These are phyloP conservation scores for Smallanthus sonchifolius DNA, from an alignment of 129 eudicot species.

Conservation along the genomic window DNA sequence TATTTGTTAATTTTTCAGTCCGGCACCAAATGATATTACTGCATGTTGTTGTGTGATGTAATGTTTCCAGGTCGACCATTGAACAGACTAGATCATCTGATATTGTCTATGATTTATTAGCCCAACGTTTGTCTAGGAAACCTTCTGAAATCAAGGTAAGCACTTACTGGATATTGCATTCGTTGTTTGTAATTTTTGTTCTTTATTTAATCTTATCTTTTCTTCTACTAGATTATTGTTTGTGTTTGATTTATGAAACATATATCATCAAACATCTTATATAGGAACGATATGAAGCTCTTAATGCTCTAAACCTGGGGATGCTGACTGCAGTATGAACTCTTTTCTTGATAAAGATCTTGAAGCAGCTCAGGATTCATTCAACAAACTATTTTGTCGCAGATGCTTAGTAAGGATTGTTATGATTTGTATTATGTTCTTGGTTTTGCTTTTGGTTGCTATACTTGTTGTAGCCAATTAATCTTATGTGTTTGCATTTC, in stretches of 20 bases:
- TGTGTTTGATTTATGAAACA: constrained; percentile 16
- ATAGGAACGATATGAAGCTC: constrained; percentile 83
- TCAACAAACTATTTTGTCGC: constrained; percentile 82
- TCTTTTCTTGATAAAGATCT: constrained; percentile 66
- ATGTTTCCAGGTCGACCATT: constrained; percentile 51
- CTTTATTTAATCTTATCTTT: not conserved
- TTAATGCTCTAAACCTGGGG: constrained; percentile 29
- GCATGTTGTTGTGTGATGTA: constrained; percentile 12
- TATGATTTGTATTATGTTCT: constrained; percentile 4
- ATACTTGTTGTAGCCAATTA: constrained; percentile 14
- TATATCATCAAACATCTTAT: constrained; percentile 61
- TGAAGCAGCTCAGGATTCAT: constrained; percentile 81
- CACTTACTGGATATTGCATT: constrained; percentile 6
- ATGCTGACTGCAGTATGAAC: constrained; percentile 34
- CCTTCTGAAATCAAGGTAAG: constrained; percentile 76
- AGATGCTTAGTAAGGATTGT: constrained; percentile 66
- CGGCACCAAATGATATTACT: not conserved
- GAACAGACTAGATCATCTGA: constrained; percentile 55
- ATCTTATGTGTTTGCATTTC: constrained; percentile 11
- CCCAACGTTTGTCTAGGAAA: constrained; percentile 59
- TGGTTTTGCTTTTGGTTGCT: constrained; percentile 14
- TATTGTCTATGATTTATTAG: constrained; percentile 49
- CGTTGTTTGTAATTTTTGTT: constrained; percentile 9
- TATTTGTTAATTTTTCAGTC: not conserved
- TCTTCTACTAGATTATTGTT: constrained; percentile 12